These are phyloP conservation scores for Pseudozyma hubeiensis DNA, from an alignment of 1,284 basidiomycete species.

Conservation along the genomic window DNA sequence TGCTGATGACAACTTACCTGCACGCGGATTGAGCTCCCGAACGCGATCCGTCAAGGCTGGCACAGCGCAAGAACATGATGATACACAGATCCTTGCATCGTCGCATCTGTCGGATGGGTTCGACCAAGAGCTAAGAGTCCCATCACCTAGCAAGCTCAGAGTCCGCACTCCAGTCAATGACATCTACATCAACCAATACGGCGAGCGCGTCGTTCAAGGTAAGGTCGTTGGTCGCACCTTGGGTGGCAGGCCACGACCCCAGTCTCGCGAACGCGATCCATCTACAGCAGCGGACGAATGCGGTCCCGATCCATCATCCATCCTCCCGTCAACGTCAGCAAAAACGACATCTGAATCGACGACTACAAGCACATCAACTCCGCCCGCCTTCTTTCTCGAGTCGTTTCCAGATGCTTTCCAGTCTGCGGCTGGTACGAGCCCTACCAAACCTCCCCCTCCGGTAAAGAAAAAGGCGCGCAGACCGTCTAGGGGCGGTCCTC, in stretches of 20 bases:
- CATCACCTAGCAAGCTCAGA: constrained; percentile 22
- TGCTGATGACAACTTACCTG: constrained; percentile 36
- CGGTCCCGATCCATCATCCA: background rate
- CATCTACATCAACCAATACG: constrained; percentile 54
- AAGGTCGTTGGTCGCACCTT: constrained; percentile 42
- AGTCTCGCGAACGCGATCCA: constrained; percentile 4
- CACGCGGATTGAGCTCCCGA: constrained; percentile 24
- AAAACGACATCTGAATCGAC: too few relatives aligned
- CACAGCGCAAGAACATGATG: constrained; percentile 2
- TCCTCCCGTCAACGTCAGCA: background rate
- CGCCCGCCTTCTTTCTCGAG: constrained; percentile 52
- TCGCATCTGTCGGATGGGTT: background rate
- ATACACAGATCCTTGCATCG: background rate
- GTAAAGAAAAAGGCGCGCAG: constrained; percentile 14
- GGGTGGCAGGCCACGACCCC: constrained; percentile 37
- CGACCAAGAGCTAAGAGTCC: constrained; percentile 2
- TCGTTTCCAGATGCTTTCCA: constrained; percentile 42
- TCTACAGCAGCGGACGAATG: background rate
- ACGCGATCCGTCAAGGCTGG: constrained; percentile 31
- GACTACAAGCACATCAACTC: background rate
- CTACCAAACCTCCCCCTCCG: background rate
- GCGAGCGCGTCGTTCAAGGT: constrained; percentile 46
- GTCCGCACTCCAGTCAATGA: constrained; percentile 33
- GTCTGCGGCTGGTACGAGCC: background rate
- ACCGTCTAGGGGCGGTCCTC: constrained; percentile 12